phyloP scores from a whole-genome alignment of 179 eudicot genomes.

The Spergularia azorica region DNA sequence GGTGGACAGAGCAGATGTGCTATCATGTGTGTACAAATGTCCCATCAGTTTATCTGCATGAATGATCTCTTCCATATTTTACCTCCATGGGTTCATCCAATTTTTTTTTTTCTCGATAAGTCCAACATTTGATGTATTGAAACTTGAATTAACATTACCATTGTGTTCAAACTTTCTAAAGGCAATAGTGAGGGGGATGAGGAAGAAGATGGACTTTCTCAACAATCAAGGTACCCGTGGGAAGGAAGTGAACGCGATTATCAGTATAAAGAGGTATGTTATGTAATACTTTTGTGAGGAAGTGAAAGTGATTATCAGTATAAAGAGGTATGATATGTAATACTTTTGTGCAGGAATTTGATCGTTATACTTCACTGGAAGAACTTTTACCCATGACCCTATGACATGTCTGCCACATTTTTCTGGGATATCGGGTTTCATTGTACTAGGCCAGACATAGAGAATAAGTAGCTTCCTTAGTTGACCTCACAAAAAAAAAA shows the following conservation, averaged over 20 bases:
- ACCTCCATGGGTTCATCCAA: not conserved
- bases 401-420: not conserved
- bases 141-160: no score
- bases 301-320: constrained; percentile 50
- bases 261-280: constrained; percentile 47
- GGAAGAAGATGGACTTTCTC: constrained; percentile 27
- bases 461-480: not conserved
- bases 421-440: not conserved
- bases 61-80: constrained; percentile 3
- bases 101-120: not conserved
- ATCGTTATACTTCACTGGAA: not conserved
- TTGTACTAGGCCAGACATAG: not conserved
- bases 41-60: not conserved
- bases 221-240: constrained; percentile 36
- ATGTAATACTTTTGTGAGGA: constrained; percentile 17
- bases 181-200: constrained; percentile 24
- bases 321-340: constrained; percentile 38
- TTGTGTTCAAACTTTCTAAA: not conserved
- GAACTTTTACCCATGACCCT: not conserved
- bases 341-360: constrained; percentile 2
- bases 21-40: constrained; percentile 24
- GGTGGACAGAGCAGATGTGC: constrained; percentile 17
- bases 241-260: constrained; percentile 54
- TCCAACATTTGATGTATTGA: not conserved
- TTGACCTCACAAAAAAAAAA: not conserved